Evolutionary conservation across 2,329 filamentous ascomycete species (phyloP), one percentile per base, ranked within the genome.

Genomic region (Hymenoscyphus fructigenus): DNA sequence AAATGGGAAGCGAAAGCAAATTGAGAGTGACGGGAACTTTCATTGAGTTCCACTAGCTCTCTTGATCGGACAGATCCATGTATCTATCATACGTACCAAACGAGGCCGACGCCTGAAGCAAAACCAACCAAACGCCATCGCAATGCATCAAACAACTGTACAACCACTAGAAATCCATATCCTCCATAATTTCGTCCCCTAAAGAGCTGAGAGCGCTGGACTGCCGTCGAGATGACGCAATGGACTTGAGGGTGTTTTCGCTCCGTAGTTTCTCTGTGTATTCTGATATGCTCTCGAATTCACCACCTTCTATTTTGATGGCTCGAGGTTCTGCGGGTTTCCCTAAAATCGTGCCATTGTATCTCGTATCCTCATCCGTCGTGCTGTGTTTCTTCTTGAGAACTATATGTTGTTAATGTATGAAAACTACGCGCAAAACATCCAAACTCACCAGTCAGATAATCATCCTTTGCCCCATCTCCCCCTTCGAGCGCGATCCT

Each of bases 351-450:
- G 94, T 97, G 34, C 92, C 92, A 70, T 90, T 87, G 76, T 92
- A 96, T 73, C 94, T 89, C 10, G 89, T 89, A 74, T 96, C 93
- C 73, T 96, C 92, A 67, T 91, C 91, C 0, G 90, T 91, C 72
- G 95, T 96, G 79, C 89, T 93, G 77, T 96, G 91, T 75, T 96
- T 97, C 79, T 93, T 95, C 78, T 96, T 97, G 53, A 98, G 80
- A 4, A 88, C 90, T 91, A 69, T 17, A 72, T 62, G 73, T 66
- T 41, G 58, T 74, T 61, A 73, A 61, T 29, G 60, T 15, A 7
- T 60, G 63, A 57, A 29, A 57, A 23, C 47, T 32, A 41, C 26
- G 4, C n/a, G n/a, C n/a, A 12, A 14, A 34, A 36, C 47, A 23
- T 53, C 20, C 20, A 32, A 5, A 59, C 61, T 71, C 70, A 90